Conservation (phyloP, 495 filamentous ascomycete species). For the Podospora pseudocomata region DNA sequence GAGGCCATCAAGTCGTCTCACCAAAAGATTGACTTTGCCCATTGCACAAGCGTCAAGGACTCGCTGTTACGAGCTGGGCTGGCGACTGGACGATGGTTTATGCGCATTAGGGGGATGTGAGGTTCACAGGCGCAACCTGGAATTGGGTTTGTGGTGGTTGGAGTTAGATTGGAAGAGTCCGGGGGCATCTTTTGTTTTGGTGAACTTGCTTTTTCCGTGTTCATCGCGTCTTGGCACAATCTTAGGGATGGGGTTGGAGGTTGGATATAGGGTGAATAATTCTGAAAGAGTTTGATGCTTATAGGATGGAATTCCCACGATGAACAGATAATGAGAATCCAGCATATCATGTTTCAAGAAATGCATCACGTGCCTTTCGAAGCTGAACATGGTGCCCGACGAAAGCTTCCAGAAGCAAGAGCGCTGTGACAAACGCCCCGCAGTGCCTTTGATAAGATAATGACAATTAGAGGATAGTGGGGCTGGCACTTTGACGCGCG, state of each 20-base stretch:
- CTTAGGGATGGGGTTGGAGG: not conserved
- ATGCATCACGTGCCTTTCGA: no score
- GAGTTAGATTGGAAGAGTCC: not conserved
- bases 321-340: no score
- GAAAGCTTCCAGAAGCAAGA: not conserved
- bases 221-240: not conserved
- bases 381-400: no score
- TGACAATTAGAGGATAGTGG: not conserved
- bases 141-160: not conserved
- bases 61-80: constrained; percentile 12
- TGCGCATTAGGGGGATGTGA: constrained; percentile 13
- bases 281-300: not conserved
- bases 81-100: constrained; percentile 11
- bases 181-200: not conserved
- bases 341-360: no score
- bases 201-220: not conserved
- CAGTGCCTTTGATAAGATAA: not conserved
- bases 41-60: constrained; percentile 27
- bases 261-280: not conserved
- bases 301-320: no score
- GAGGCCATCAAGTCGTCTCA: constrained; percentile 26
- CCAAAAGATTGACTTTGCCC: constrained; percentile 31
- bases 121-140: not conserved
- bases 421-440: not conserved
- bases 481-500: constrained; percentile 11